Conservation (phyloP, 345 rosid species). For the Leavenworthia alabamica region DNA sequence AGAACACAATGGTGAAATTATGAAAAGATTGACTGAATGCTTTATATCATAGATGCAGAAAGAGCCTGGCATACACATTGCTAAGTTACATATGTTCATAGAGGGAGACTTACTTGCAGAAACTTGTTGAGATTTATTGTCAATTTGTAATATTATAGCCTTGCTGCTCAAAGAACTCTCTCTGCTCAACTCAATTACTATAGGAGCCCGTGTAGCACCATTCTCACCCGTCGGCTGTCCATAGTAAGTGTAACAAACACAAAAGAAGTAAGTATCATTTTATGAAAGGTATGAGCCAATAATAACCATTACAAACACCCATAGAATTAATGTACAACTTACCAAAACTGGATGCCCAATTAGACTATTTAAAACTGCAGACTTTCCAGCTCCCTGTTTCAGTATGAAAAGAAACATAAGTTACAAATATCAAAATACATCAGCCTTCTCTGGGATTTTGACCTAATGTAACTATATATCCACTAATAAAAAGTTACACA, state of each 20-base stretch:
- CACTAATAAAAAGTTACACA: neutral
- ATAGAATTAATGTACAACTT: constrained; percentile 28
- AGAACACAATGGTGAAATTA: constrained; percentile 25
- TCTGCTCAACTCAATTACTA: constrained; percentile 56
- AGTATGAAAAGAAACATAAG: constrained; percentile 8
- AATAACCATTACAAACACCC: neutral
- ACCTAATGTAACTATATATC: no score
- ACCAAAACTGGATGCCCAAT: constrained; percentile 96
- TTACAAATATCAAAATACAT: constrained; percentile 8
- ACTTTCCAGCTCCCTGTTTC: constrained; percentile 95
- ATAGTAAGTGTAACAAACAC: constrained; percentile 9
- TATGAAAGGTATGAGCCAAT: neutral
- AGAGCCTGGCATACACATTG: neutral
- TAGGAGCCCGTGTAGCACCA: constrained; percentile 98
- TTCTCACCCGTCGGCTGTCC: constrained; percentile 97
- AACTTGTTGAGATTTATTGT: constrained; percentile 86
- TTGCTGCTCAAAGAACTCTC: constrained; percentile 74
- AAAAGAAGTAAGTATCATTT: neutral
- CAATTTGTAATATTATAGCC: constrained; percentile 72
- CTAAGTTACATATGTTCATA: constrained; percentile 8
- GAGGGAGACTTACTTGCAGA: constrained; percentile 90
- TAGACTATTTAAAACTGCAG: constrained; percentile 86
- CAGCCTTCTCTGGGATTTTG: no score
- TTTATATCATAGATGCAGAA: no score
- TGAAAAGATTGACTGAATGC: constrained; percentile 15